Conservation (phyloP, 2,329 filamentous ascomycete genomes). For the Colletotrichum brevisporum region DNA sequence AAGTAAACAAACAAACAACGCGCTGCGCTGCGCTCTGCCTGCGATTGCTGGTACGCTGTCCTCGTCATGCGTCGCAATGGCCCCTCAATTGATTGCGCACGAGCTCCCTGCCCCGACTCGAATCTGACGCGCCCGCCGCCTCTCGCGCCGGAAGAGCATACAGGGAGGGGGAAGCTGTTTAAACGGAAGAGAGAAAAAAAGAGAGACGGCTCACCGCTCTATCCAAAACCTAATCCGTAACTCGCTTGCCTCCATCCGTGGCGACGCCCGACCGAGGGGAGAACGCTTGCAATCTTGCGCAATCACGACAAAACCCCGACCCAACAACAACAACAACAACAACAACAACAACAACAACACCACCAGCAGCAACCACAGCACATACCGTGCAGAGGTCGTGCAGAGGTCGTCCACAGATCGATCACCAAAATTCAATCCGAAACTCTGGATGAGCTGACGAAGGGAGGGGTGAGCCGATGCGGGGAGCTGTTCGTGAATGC, state of each 20-base stretch:
- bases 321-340: neutral
- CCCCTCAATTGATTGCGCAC: neutral
- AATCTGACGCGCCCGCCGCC: neutral
- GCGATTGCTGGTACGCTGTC: neutral
- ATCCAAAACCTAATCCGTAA: slow-evolving; percentile 31
- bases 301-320: neutral
- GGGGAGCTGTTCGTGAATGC: slow-evolving; percentile 19
- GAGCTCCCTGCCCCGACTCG: neutral
- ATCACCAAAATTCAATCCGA: too few relatives aligned
- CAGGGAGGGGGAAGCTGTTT: too few relatives aligned
- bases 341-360: neutral
- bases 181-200: neutral
- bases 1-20: slow-evolving; percentile 26
- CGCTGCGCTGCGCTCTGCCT: neutral
- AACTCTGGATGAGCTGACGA: neutral
- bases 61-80: neutral
- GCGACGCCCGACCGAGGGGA: neutral
- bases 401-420: too few relatives aligned
- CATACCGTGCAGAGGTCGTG: too few relatives aligned
- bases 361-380: neutral
- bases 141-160: neutral
- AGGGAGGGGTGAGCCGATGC: neutral
- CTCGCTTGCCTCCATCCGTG: slow-evolving; percentile 22
- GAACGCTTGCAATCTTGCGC: neutral
- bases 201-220: slow-evolving; percentile 30